Evolutionary conservation across 2,329 filamentous ascomycete species (phyloP).

Genomic region (Colletotrichum phormii): DNA sequence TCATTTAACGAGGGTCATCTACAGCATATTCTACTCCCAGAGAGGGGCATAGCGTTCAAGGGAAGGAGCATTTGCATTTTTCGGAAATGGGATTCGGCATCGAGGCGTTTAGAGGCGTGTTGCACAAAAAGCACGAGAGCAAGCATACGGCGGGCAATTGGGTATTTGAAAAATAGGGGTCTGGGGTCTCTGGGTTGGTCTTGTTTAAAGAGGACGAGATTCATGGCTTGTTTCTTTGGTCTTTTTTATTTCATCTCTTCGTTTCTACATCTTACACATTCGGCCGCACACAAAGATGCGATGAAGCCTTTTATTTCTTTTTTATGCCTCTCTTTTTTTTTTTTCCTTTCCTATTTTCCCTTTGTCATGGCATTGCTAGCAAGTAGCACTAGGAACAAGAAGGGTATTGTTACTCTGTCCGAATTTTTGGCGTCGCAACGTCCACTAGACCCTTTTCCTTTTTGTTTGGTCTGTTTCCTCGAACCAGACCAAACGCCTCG

Average conservation of each 20-base stretch:
- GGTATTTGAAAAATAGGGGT: constrained; percentile 17
- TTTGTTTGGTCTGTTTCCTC: neutral
- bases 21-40: constrained; percentile 24
- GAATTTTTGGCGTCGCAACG: neutral
- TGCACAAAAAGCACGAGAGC: constrained; percentile 11
- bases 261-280: neutral
- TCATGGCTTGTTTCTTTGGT: constrained; percentile 20
- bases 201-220: constrained; percentile 9
- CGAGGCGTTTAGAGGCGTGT: constrained; percentile 23
- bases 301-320: constrained; percentile 4
- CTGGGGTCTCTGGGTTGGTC: neutral
- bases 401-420: constrained; percentile 28
- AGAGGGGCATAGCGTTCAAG: constrained; percentile 31
- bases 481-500: neutral
- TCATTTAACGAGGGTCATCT: constrained; percentile 1
- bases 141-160: constrained; percentile 13
- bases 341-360: neutral
- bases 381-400: constrained; percentile 33
- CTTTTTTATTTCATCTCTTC: constrained; percentile 8
- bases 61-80: constrained; percentile 30
- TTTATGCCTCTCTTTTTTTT: neutral
- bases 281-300: constrained; percentile 9
- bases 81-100: constrained; percentile 14
- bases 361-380: constrained; percentile 34
- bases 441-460: neutral